Base-by-base conservation (phyloP, 108 stramenopile species). In the Aurantiochytrium sp. region DNA sequence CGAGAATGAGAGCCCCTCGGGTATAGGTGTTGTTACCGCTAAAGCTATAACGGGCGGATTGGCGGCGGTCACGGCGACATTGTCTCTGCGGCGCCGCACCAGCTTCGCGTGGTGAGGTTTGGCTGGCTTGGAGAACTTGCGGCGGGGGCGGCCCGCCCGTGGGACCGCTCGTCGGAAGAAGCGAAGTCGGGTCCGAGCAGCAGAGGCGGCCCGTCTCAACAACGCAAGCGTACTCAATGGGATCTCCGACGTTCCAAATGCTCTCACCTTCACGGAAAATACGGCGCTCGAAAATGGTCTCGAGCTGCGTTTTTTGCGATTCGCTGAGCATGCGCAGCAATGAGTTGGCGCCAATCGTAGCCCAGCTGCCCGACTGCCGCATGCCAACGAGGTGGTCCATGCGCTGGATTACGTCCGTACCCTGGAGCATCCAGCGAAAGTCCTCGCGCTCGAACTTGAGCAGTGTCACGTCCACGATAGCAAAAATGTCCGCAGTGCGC, bases 261-360 rank as follows among this genome's bases (percentile, higher is more conserved):
- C 87, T 29, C 23, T 57, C 83, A 4, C 83, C 83, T 59, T 73
- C 44, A 6, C 53, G n/a, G 83, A 28, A 90, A 29, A 60, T 51
- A 23, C 60, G 25, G 35, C 59, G 73, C 83, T 44, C 44, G 60
- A 76, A 90, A 35, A 58, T 35, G 43, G 76, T 76, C 83, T 90
- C 89, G 44, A 90, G 89, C 83, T 90, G 89, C 0, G 89, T 90
- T 59, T 90, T 90, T 53, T 90, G 89, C 43, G 89, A 87, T 43
- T 58, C 73, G 25, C 57, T 60, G 43, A 90, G 59, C 59, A 59
- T 58, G 44, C 83, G 29, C 35, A 90, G 44, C 1, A 90, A 44
- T 5, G 42, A 44, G 89, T 90, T 90, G 35, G 58, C 76, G 44
- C 59, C 44, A 2, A 90, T 43, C 10, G 76, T 58, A 10, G 59